phyloP scores from a whole-genome alignment of 1,284 basidiomycete species.

The Marasmius sp. region DNA sequence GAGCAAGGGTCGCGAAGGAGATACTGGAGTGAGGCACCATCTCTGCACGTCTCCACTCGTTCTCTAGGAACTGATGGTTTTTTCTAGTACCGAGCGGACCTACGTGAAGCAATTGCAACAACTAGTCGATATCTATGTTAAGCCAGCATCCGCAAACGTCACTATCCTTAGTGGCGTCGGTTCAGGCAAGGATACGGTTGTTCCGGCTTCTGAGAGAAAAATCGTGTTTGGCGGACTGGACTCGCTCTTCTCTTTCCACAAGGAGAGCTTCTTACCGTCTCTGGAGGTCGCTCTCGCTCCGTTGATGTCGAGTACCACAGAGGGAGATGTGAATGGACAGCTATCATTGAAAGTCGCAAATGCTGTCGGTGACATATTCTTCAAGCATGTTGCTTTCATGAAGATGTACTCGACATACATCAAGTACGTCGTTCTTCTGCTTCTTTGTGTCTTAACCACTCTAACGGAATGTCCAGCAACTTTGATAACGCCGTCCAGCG shows the following conservation, averaged over 20 bases:
- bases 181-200: conserved; percentile 78
- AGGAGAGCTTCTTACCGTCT: conserved; percentile 88
- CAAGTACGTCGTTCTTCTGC: conserved; percentile 61
- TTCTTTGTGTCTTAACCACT: conserved; percentile 3
- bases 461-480: conserved; percentile 52
- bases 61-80: conserved; percentile 5
- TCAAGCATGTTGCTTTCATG: conserved; percentile 93
- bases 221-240: conserved; percentile 94
- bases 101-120: conserved; percentile 94
- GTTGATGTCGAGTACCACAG: conserved; percentile 51
- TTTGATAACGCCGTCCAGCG: conserved; percentile 90
- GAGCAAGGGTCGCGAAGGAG: conserved; percentile 78
- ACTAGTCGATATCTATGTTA: conserved; percentile 94
- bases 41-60: conserved; percentile 15
- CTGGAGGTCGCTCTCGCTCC: conserved; percentile 76
- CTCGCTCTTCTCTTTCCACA: conserved; percentile 89
- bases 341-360: conserved; percentile 77
- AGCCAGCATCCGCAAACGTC: conserved; percentile 74
- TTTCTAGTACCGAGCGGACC: conserved; percentile 84
- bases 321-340: conserved; percentile 69
- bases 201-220: conserved; percentile 88
- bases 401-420: conserved; percentile 97
- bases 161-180: conserved; percentile 68
- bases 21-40: conserved; percentile 73
- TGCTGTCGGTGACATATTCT: conserved; percentile 86